These are phyloP conservation scores for Nitzschia sp. DNA, from an alignment of 108 stramenopile genomes.

Conservation along the genomic window DNA sequence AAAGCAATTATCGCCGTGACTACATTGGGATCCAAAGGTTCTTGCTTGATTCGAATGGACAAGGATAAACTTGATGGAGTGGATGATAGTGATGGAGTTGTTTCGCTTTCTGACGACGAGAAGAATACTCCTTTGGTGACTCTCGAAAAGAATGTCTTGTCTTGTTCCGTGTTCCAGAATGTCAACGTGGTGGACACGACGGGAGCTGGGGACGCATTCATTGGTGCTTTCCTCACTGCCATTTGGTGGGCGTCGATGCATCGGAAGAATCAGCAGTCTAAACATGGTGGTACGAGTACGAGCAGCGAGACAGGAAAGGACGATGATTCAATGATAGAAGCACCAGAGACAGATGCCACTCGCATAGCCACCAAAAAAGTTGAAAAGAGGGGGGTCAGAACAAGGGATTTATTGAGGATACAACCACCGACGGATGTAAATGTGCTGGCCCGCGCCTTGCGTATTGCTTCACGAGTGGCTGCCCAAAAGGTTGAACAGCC, in stretches of 20 bases:
- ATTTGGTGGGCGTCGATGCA: constrained; percentile 20
- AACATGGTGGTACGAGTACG: no score
- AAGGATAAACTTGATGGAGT: not conserved
- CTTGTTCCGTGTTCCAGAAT: not conserved
- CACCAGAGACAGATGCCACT: not conserved
- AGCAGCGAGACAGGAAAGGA: not conserved
- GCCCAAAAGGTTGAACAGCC: constrained; percentile 16
- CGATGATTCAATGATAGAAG: not conserved
- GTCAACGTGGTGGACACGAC: constrained; percentile 16
- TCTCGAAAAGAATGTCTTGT: not conserved
- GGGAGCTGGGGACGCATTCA: constrained; percentile 32
- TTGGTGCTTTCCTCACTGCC: constrained; percentile 18
- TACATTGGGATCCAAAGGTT: constrained; percentile 21
- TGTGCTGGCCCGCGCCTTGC: constrained; percentile 16
- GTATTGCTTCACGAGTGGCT: constrained; percentile 24
- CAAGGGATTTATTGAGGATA: not conserved
- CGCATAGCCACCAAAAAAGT: no score
- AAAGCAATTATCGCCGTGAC: constrained; percentile 11
- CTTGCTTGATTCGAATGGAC: constrained; percentile 5
- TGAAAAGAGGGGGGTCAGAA: no score
- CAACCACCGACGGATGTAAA: not conserved
- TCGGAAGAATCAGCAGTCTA: not conserved
- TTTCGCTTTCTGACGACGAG: not conserved
- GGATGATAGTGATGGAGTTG: not conserved
- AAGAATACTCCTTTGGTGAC: not conserved